Conservation (phyloP, 495 filamentous ascomycete species). For the Hypomontagnella monticulosa region DNA sequence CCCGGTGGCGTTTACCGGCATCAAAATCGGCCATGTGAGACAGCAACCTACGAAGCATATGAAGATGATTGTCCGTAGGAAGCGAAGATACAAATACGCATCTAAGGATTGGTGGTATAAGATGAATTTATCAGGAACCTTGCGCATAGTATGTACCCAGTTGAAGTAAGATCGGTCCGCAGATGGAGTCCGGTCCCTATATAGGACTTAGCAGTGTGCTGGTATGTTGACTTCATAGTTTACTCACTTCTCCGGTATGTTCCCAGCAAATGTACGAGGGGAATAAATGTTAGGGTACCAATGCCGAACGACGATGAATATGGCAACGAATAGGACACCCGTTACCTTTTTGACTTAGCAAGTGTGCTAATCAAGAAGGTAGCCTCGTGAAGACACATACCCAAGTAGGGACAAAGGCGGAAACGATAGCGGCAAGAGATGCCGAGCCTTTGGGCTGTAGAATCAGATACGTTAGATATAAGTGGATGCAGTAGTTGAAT, state of each 20-base stretch:
- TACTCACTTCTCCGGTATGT: slow-evolving; percentile 44
- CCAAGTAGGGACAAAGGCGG: slow-evolving; percentile 44
- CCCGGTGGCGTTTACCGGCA: slow-evolving; percentile 81
- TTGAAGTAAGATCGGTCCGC: slow-evolving; percentile 50
- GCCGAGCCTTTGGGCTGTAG: slow-evolving; percentile 42
- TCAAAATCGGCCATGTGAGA: slow-evolving; percentile 79
- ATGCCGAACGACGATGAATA: slow-evolving; percentile 42
- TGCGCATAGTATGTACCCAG: slow-evolving; percentile 71
- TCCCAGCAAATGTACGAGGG: slow-evolving; percentile 45
- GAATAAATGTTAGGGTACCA: slow-evolving; percentile 43
- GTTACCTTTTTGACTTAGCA: slow-evolving; percentile 29
- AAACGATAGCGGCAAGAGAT: slow-evolving; percentile 40
- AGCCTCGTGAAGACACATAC: slow-evolving; percentile 22
- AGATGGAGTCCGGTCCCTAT: slow-evolving; percentile 43
- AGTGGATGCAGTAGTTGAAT: neutral
- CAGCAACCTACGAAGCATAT: slow-evolving; percentile 77
- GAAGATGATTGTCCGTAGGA: slow-evolving; percentile 72
- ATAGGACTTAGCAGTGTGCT: slow-evolving; percentile 23
- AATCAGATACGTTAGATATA: slow-evolving; percentile 19
- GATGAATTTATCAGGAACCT: slow-evolving; percentile 68
- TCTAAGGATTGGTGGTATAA: slow-evolving; percentile 76
- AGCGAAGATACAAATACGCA: slow-evolving; percentile 83
- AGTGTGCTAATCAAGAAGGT: neutral
- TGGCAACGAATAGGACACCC: slow-evolving; percentile 38
- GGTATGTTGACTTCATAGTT: neutral